Percentiles rank a stretch among this genome's conserved stretches.
Evolutionary conservation across 1,284 basidiomycete genomes (phyloP).

Genomic region (Naganishia cerealis): DNA sequence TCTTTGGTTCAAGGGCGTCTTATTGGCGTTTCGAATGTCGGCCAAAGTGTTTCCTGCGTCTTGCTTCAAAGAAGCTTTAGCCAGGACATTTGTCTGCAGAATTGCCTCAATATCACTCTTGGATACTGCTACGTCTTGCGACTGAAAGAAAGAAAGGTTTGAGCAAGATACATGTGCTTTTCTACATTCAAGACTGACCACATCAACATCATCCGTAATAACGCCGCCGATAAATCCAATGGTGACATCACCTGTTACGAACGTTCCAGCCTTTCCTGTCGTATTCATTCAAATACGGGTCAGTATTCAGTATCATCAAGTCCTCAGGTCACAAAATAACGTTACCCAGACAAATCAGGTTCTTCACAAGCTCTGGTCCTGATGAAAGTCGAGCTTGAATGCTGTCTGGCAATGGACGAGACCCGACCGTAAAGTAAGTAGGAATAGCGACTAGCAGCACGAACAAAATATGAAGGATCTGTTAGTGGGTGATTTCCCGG

Average conservation of each 20-base stretch:
- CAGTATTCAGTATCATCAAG: background rate
- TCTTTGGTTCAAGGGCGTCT: slow-evolving; percentile 51
- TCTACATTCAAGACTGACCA: background rate
- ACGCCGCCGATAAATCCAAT: slow-evolving; percentile 30
- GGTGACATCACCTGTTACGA: slow-evolving; percentile 30
- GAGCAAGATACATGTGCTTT: background rate
- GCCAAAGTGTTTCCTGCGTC: slow-evolving; percentile 25
- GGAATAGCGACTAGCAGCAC: slow-evolving; percentile 69
- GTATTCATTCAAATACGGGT: background rate
- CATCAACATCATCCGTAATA: slow-evolving; percentile 13
- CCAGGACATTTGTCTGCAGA: slow-evolving; percentile 16
- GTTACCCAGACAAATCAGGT: slow-evolving; percentile 81
- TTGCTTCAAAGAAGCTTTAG: slow-evolving; percentile 15
- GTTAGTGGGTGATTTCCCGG: slow-evolving; percentile 24
- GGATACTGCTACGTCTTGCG: slow-evolving; percentile 9
- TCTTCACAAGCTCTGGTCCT: slow-evolving; percentile 74
- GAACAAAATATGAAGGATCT: slow-evolving; percentile 58
- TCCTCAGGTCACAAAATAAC: slow-evolving; percentile 25
- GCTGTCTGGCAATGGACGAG: slow-evolving; percentile 66
- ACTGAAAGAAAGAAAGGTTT: background rate
- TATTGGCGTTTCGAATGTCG: slow-evolving; percentile 24
- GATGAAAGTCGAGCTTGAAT: slow-evolving; percentile 72
- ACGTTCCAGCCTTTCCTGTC: slow-evolving; percentile 24
- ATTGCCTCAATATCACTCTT: slow-evolving; percentile 17
- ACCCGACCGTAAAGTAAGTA: slow-evolving; percentile 89